Evolutionary conservation across 2,329 filamentous ascomycete species (phyloP), one percentile per base, ranked within the genome.

Genomic region (Biscogniauxia sp.): DNA sequence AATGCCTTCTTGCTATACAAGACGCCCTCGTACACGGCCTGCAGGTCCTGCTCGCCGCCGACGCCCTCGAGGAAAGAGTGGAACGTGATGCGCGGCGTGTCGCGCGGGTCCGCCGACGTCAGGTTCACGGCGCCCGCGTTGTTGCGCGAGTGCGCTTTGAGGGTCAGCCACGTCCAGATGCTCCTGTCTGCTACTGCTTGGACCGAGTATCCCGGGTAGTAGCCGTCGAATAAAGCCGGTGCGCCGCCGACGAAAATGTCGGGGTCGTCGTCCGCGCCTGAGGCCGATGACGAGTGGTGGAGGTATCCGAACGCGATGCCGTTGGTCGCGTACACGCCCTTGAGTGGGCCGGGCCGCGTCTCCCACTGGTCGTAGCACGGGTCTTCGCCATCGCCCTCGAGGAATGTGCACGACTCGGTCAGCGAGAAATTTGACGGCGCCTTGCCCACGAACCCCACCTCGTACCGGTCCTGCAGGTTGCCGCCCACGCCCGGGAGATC

Each of bases 401-500:
- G 51, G 61, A 62, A 66, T 26, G 63, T 67, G 60, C 65, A 68
- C 50, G 53, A 20, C 28, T 60, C 25, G 50, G 59, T 53, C 20
- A 68, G 58, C 11, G 57, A 57, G 32, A 64, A 62, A 37, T 65
- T 63, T 9, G 60, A 56, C 5, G 58, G 45, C 15, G 63, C 57
- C n/a, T 66, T 59, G 11, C 61, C 61, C 45, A 69, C 59, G 2
- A 70, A 53, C 19, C 60, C 61, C 8, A 66, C 56, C 57, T 70
- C 68, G 56, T 70, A 64, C 20, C 64, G 62, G 49, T 72, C 70
- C 11, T 60, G 58, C n/a, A 74, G 58, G 56, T 75, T 74, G 51
- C 68, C 67, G 20, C 74, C 74, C n/a, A 76, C 74, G 20, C 71
- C 71, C 0, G 71, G 70, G 13, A 73, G 68, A 51, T 76, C 69